These are phyloP conservation scores for Pseudopithomyces chartarum DNA, from an alignment of 2,329 filamentous ascomycete genomes.

Conservation along the genomic window DNA sequence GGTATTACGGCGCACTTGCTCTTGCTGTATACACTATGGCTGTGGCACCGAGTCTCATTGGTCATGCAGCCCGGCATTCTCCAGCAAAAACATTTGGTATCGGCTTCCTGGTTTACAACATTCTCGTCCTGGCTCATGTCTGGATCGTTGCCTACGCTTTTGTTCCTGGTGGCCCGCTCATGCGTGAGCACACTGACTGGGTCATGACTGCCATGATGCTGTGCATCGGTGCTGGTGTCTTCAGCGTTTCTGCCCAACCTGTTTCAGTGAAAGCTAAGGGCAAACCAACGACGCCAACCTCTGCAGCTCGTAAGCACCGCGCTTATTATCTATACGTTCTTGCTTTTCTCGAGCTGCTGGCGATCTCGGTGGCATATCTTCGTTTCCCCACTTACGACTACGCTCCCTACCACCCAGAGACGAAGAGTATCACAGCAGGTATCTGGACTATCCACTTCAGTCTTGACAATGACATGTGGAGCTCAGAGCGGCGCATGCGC, in stretches of 20 bases:
- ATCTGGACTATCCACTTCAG: constrained; percentile 99
- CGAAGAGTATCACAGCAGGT: constrained; percentile 87
- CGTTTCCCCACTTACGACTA: constrained; percentile 95
- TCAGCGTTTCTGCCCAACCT: constrained; percentile 65
- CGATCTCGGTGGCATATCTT: constrained; percentile 79
- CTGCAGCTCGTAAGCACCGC: constrained; percentile 58
- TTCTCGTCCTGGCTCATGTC: constrained; percentile 94
- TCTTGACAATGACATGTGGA: constrained; percentile 99
- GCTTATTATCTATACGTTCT: constrained; percentile 75
- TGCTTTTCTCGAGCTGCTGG: constrained; percentile 77
- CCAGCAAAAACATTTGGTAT: constrained; percentile 83
- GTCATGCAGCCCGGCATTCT: constrained; percentile 74
- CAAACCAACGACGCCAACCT: constrained; percentile 52
- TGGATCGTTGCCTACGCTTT: constrained; percentile 99
- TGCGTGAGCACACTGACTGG: constrained; percentile 95
- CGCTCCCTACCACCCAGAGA: constrained; percentile 83
- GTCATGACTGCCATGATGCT: constrained; percentile 88
- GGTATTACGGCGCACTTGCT: constrained; percentile 81
- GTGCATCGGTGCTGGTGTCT: constrained; percentile 81
- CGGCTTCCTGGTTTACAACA: constrained; percentile 89
- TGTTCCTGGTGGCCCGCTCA: constrained; percentile 88
- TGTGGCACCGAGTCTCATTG: constrained; percentile 74
- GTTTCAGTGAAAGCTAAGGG: constrained; percentile 46
- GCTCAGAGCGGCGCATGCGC: constrained; percentile 90
- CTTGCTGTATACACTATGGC: constrained; percentile 83